These are phyloP conservation scores for Pyricularia grisea DNA, from an alignment of 2,329 filamentous ascomycete genomes.

Conservation along the genomic window DNA sequence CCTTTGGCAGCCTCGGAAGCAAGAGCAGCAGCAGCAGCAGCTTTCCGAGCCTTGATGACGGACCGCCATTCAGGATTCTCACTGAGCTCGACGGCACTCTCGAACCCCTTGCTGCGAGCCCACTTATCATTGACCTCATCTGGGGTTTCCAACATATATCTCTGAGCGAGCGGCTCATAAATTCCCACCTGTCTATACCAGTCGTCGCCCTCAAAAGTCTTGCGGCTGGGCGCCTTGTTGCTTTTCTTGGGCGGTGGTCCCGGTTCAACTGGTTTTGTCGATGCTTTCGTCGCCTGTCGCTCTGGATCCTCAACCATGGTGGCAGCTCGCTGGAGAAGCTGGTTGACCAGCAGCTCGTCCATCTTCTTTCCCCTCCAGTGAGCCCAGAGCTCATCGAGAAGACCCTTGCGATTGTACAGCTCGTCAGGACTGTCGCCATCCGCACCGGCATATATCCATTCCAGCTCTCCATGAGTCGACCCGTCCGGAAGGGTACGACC, in stretches of 20 bases:
- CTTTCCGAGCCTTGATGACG: conserved; percentile 17
- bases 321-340: conserved; percentile 56
- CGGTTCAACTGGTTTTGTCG: conserved; percentile 21
- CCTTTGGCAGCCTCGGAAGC: not conserved
- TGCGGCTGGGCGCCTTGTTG: conserved; percentile 16
- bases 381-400: conserved; percentile 71
- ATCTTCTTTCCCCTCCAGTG: conserved; percentile 80
- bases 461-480: conserved; percentile 37
- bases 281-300: conserved; percentile 3
- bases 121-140: conserved; percentile 51
- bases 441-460: conserved; percentile 75
- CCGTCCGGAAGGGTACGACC: conserved; percentile 14
- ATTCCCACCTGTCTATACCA: conserved; percentile 36
- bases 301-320: conserved; percentile 24
- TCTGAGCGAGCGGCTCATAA: conserved; percentile 48
- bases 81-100: conserved; percentile 38
- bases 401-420: conserved; percentile 55
- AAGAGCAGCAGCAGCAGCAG: not conserved
- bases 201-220: conserved; percentile 48
- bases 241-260: conserved; percentile 28
- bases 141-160: conserved; percentile 35
- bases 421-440: conserved; percentile 34
- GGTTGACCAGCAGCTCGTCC: conserved; percentile 74
- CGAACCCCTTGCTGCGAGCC: conserved; percentile 51
- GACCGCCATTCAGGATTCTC: conserved; percentile 24